Percentiles rank a stretch among this genome's conserved stretches.
Evolutionary conservation across 306 rosid genomes (phyloP).

Genomic region (Gynostemma pentaphyllum): DNA sequence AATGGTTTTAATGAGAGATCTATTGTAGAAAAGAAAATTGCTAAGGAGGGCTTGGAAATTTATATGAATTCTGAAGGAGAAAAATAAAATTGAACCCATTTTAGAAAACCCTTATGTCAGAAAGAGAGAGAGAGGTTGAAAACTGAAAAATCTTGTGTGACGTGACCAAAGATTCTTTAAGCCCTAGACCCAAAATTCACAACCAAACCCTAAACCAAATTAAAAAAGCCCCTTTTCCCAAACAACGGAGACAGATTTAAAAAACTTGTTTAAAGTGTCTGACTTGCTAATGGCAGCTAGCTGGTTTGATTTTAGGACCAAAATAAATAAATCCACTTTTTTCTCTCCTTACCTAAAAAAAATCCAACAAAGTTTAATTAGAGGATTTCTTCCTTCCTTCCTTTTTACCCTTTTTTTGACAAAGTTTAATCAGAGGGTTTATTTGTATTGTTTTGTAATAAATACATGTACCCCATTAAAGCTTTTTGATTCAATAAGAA

Average conservation of each 20-base stretch:
- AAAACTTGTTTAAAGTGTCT: conserved; percentile 11
- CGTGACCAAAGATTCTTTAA: conserved; percentile 16
- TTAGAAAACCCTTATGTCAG: conserved; percentile 11
- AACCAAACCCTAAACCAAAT: conserved; percentile 6
- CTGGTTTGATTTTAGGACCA: neutral
- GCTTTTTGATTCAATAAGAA: no score
- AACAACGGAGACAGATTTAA: conserved; percentile 6
- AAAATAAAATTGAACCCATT: neutral
- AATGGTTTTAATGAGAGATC: neutral
- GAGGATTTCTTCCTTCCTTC: neutral
- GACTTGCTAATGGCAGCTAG: conserved; percentile 2
- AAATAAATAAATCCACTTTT: neutral
- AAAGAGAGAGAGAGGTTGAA: conserved; percentile 5
- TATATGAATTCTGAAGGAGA: neutral
- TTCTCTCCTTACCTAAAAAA: neutral
- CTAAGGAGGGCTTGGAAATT: neutral
- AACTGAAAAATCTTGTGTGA: conserved; percentile 10
- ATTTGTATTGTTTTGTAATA: no score
- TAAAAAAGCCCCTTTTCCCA: conserved; percentile 8
- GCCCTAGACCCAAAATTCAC: conserved; percentile 8
- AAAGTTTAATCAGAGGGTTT: neutral
- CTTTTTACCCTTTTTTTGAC: neutral
- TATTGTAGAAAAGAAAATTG: neutral
- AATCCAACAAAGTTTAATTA: no score
- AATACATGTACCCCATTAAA: no score